Percentiles rank a stretch among this genome's conserved stretches.
Conservation (phyloP, 331 rosid species). For the Pyrus hybrid region DNA sequence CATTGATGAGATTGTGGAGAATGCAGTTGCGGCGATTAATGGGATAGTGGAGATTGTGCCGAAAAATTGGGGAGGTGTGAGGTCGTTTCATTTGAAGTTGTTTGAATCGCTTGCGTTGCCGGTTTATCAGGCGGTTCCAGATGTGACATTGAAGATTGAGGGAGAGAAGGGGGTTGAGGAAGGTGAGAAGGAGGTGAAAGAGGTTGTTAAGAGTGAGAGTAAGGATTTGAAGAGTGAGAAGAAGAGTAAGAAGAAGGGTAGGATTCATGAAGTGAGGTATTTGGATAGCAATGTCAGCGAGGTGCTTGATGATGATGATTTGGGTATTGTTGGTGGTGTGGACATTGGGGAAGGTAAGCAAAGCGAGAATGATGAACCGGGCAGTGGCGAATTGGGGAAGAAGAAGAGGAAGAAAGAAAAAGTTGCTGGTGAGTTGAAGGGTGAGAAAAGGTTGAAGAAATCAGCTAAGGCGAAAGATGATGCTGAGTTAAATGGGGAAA, state of each 20-base stretch:
- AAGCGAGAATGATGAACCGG: constrained; percentile 17
- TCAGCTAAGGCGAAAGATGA: background rate
- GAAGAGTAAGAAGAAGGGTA: constrained; percentile 46
- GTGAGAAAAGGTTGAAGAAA: constrained; percentile 1
- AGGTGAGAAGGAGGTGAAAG: background rate
- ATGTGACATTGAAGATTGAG: constrained; percentile 41
- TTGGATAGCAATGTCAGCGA: constrained; percentile 37
- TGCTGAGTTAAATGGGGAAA: constrained; percentile 5
- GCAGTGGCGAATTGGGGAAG: constrained; percentile 11
- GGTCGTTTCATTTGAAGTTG: constrained; percentile 70
- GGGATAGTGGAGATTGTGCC: constrained; percentile 58
- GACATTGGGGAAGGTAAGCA: constrained; percentile 1
- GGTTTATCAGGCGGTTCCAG: constrained; percentile 52
- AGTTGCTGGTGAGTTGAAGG: constrained; percentile 13
- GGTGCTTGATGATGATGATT: constrained; percentile 15
- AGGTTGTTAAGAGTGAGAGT: background rate
- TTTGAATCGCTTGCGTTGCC: constrained; percentile 60
- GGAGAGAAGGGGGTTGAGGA: constrained; percentile 20
- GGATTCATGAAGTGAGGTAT: constrained; percentile 66
- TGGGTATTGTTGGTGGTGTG: constrained; percentile 7
- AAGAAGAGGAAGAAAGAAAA: constrained; percentile 44
- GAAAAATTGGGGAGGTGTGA: constrained; percentile 52
- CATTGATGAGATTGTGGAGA: constrained; percentile 43
- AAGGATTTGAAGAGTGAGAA: constrained; percentile 11
- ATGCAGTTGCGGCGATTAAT: constrained; percentile 39